Evolutionary conservation across 2,329 filamentous ascomycete genomes (phyloP).

Genomic region (Blastomyces gilchristii): DNA sequence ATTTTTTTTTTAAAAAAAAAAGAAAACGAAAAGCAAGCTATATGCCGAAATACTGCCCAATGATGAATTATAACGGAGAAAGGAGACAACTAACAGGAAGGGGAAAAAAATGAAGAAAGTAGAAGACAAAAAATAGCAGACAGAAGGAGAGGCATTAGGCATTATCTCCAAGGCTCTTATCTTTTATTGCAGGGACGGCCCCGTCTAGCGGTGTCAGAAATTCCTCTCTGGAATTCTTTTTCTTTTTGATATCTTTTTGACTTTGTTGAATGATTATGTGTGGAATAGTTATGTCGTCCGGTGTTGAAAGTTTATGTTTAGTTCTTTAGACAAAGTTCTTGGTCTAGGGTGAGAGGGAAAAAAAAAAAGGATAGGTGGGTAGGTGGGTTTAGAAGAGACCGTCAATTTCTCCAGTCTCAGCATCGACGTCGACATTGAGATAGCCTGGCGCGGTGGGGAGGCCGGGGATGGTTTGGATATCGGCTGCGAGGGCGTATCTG

Average conservation of each 20-base stretch:
- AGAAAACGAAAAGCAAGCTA: not conserved
- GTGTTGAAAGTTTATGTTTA: not conserved
- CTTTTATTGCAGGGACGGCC: not conserved
- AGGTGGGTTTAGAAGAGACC: conserved; percentile 63
- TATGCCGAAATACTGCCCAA: not conserved
- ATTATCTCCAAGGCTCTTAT: too few relatives aligned
- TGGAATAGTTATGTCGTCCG: not conserved
- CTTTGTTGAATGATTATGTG: not conserved
- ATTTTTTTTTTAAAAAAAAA: not conserved
- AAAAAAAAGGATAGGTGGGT: too few relatives aligned
- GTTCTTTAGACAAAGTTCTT: not conserved
- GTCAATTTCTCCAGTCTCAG: conserved; percentile 74
- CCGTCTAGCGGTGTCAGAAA: not conserved
- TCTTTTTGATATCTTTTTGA: too few relatives aligned
- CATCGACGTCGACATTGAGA: conserved; percentile 76
- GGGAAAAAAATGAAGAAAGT: not conserved
- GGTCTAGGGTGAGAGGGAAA: too few relatives aligned
- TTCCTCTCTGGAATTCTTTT: not conserved
- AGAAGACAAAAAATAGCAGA: not conserved
- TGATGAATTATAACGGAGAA: not conserved
- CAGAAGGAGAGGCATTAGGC: not conserved
- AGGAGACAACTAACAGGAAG: not conserved
- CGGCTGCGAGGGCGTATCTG: conserved; percentile 84
- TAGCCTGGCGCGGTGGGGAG: conserved; percentile 92
- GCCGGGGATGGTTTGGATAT: conserved; percentile 97